phyloP scores from a whole-genome alignment of 352 stramenopile species.

The Globisporangium splendens region DNA sequence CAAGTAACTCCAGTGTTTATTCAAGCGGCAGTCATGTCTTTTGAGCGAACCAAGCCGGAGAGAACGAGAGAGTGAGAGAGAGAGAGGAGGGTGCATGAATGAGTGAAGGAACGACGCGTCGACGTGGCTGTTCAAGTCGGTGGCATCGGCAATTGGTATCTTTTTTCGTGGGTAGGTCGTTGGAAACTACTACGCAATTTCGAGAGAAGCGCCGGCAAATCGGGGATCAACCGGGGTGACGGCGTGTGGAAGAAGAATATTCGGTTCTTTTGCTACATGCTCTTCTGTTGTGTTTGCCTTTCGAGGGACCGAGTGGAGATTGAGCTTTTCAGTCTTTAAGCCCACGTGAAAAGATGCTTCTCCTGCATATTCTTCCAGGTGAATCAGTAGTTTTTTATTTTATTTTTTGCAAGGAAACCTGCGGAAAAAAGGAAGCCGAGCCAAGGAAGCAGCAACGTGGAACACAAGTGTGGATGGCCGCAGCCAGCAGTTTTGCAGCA shows the following conservation, averaged over 20 bases:
- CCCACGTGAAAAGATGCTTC: constrained; percentile 3
- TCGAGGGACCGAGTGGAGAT: neutral
- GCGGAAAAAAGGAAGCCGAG: neutral
- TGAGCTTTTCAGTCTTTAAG: constrained; percentile 2
- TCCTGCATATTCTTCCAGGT: constrained; percentile 2
- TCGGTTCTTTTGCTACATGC: constrained; percentile 24
- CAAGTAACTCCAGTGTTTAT: constrained; percentile 17
- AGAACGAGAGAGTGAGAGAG: constrained; percentile 5
- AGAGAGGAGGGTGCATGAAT: constrained; percentile 17
- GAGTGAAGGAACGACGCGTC: constrained; percentile 14
- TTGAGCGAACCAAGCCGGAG: constrained; percentile 6
- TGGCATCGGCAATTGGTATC: constrained; percentile 11
- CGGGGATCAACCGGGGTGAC: constrained; percentile 5
- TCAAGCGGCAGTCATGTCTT: constrained; percentile 5
- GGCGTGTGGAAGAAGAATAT: constrained; percentile 13
- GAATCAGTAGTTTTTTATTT: neutral
- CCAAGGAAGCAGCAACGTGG: neutral
- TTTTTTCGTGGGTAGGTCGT: constrained; percentile 13
- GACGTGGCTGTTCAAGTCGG: constrained; percentile 7
- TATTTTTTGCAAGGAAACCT: neutral
- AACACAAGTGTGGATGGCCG: neutral
- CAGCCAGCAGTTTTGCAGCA: constrained; percentile 2
- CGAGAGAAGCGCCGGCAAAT: constrained; percentile 1
- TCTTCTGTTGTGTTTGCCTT: constrained; percentile 19
- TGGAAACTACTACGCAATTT: constrained; percentile 17